A percentile compares a stretch with the other conserved stretches of the same genome.
phyloP scores from a whole-genome alignment of 139 green algal species.

The Ettlia oleoabundans region DNA sequence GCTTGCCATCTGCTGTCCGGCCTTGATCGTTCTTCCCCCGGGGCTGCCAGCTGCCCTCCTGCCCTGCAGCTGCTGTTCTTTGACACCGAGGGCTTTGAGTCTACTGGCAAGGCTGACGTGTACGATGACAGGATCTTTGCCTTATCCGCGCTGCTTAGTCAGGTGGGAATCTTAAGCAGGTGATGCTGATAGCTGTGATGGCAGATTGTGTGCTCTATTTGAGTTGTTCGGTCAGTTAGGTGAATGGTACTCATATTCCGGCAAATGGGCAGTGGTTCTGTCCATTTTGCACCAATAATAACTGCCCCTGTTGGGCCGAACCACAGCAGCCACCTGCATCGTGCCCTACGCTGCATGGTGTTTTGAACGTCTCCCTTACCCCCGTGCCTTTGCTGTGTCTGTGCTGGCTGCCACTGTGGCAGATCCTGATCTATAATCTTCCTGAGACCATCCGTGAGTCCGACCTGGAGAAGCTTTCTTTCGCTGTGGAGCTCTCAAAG shows the following conservation, averaged over 20 bases:
- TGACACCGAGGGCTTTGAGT: constrained; percentile 96
- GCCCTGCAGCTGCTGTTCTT: constrained; percentile 79
- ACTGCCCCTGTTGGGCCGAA: too few relatives aligned
- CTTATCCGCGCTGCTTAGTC: constrained; percentile 77
- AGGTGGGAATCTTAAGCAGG: too few relatives aligned
- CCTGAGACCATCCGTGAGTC: constrained; percentile 88
- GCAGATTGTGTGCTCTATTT: too few relatives aligned
- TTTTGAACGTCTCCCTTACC: not conserved
- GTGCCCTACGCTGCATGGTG: too few relatives aligned
- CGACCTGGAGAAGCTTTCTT: constrained; percentile 91
- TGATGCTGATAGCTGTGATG: too few relatives aligned
- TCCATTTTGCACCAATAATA: too few relatives aligned
- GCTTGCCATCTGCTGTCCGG: not conserved
- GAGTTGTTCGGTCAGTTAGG: too few relatives aligned
- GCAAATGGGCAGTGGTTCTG: too few relatives aligned
- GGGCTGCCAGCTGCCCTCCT: too few relatives aligned
- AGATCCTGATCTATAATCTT: constrained; percentile 89
- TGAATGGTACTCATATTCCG: too few relatives aligned
- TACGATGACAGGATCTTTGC: constrained; percentile 98
- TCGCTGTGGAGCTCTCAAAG: constrained; percentile 89
- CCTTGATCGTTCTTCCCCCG: too few relatives aligned
- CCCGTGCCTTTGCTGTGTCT: not conserved
- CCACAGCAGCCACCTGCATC: too few relatives aligned
- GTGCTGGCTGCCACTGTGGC: not conserved
- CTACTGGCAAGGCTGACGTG: constrained; percentile 81